Base-by-base conservation (phyloP, 345 rosid genomes). In the Brassica incana region DNA sequence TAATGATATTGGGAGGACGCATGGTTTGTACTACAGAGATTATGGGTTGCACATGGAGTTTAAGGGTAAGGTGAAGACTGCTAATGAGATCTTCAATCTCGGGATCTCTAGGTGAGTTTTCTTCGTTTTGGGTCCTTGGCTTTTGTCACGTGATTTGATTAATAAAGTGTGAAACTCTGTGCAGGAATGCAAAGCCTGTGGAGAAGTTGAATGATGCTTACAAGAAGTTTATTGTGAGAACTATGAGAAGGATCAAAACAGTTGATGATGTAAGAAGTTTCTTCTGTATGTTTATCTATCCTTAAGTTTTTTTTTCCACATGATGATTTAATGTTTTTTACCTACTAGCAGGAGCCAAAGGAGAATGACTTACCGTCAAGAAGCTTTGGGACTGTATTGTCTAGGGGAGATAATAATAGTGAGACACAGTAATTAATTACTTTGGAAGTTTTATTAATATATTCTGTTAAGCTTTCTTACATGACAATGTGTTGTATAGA, bases 111-210 rank as follows among this genome's bases (percentile, higher is more conserved):
- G 95, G 97, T 87, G 75, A 78, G 11, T 12, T 16, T 62, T 36
- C 36, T 61, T 64, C 38, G 16, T 40, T 6, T 63, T 38, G 8
- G 36, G 2, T 35, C 18, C 32, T 18, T 52, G 18, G 9, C 5
- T n/a, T 69, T 60, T 52, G 7, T n/a, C 0, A 2, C 29, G 6
- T 70, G 75, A 30, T 77, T 58, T 75, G 12, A 52, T 48, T 59
- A 12, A 23, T 8, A 11, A 52, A 63, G 10, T 76, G 33, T 68
- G 61, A 1, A 20, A 63, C 38, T 81, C 62, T 56, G 15, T 73
- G 75, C 61, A 95, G 98, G 85, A 82, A 87, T 80, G 98, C 96
- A 60, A 90, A 88, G 67, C 97, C 99, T 23, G 5, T 81, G 20
- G 91, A 91, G 67, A 92, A 88, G 78, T 60, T 95, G 87, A 92